Evolutionary conservation across 1,284 basidiomycete species (phyloP).

Genomic region (Inonotus obliquus): DNA sequence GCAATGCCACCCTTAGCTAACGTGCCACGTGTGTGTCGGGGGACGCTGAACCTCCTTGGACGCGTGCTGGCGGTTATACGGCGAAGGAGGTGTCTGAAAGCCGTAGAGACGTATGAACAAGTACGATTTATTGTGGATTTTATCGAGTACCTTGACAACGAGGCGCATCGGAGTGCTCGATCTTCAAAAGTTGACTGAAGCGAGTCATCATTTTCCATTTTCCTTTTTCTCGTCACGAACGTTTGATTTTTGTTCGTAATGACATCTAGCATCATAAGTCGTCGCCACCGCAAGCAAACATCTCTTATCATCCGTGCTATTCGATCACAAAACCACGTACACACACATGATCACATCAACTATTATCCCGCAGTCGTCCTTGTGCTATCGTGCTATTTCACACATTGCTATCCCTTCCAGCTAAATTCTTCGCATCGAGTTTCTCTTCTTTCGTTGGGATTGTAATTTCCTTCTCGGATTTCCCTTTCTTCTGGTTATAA

Average conservation of each 20-base stretch:
- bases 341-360: background rate
- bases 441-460: no score
- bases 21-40: constrained; percentile 20
- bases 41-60: constrained; percentile 64
- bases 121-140: constrained; percentile 83
- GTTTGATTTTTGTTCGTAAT: background rate
- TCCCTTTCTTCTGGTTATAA: no score
- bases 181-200: background rate
- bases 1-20: background rate
- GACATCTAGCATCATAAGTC: background rate
- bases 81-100: constrained; percentile 74
- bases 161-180: background rate
- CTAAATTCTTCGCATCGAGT: no score
- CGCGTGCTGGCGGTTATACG: constrained; percentile 72
- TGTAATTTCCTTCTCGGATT: no score
- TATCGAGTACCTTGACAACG: constrained; percentile 56
- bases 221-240: background rate
- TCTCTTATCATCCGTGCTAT: background rate
- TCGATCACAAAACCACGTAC: background rate
- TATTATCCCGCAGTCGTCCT: background rate
- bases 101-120: constrained; percentile 90
- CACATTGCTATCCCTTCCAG: no score
- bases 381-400: background rate
- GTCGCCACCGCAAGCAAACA: background rate
- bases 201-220: background rate